Percentiles rank a stretch among this genome's conserved stretches.
These are phyloP conservation scores for Petunia hybrid DNA, from an alignment of 305 asterid genomes.

Conservation along the genomic window DNA sequence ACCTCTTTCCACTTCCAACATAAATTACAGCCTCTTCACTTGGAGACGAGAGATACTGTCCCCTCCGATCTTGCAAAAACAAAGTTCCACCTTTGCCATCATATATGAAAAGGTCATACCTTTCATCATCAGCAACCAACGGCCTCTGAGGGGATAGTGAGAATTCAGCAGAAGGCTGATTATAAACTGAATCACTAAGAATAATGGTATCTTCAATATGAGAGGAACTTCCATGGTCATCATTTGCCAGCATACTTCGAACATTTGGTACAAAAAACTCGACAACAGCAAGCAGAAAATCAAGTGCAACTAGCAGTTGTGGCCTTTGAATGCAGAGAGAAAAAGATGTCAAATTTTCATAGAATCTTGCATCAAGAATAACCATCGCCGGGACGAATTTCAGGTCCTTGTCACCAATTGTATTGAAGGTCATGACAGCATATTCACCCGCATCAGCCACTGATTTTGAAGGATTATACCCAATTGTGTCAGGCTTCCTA, in stretches of 20 bases:
- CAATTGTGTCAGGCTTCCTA: slow-evolving; percentile 73
- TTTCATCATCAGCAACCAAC: slow-evolving; percentile 88
- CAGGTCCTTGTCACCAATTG: slow-evolving; percentile 44
- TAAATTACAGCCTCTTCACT: slow-evolving; percentile 77
- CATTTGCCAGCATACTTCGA: slow-evolving; percentile 68
- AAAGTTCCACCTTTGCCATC: slow-evolving; percentile 93
- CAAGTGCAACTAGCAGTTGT: slow-evolving; percentile 93
- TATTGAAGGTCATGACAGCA: slow-evolving; percentile 40
- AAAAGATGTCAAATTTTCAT: slow-evolving; percentile 61
- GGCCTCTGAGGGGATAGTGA: slow-evolving; percentile 79
- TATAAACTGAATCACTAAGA: slow-evolving; percentile 73
- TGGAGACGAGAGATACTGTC: slow-evolving; percentile 62
- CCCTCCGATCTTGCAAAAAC: slow-evolving; percentile 77
- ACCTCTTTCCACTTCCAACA: slow-evolving; percentile 89
- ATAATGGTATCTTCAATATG: slow-evolving; percentile 66
- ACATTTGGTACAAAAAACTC: slow-evolving; percentile 96
- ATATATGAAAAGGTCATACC: slow-evolving; percentile 73
- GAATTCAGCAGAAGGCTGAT: slow-evolving; percentile 72
- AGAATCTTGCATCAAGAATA: slow-evolving; percentile 80
- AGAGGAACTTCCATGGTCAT: slow-evolving; percentile 61
- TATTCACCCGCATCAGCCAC: slow-evolving; percentile 45
- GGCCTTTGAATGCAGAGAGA: slow-evolving; percentile 96
- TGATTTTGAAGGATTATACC: slow-evolving; percentile 48
- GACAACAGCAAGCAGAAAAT: slow-evolving; percentile 83
- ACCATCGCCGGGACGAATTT: slow-evolving; percentile 80